Base-by-base conservation (phyloP, 495 filamentous ascomycete genomes). In the Annulohypoxylon moriforme region DNA sequence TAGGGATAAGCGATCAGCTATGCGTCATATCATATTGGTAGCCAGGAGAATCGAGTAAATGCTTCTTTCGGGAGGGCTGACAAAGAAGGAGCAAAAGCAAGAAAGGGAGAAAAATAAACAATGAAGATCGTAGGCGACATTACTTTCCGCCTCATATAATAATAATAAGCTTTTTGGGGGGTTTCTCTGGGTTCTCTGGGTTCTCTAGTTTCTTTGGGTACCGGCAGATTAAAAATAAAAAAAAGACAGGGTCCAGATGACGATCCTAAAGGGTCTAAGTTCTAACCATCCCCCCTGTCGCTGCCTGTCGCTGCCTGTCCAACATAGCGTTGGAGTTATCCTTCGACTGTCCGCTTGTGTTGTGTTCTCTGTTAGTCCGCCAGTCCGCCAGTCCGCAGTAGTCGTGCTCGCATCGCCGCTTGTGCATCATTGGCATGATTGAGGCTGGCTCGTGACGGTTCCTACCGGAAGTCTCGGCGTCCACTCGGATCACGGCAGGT, bases 11-110 rank as follows among this genome's bases (percentile, higher is more conserved):
- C 31, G 25, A 34, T 49, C 34, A 50, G 33, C 42, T 49, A 64
- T 60, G 60, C 47, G 57, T 75, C 60, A 84, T 70, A 67, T 76
- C 75, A 67, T 77, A 67, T 59, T 69, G 61, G 46, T 53, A 61
- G 10, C 29, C 34, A 59, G 1, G 80, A 62, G n/a, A 78, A 84
- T 85, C 16, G 85, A 75, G 0, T 80, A 86, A 72, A 44, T 49
- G 87, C 40, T 55, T 57, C 14, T 56, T 36, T 47, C 27, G 13
- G 36, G 16, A 20, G 36, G 8, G 29, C 2, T 47, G 66, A 63
- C 25, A 63, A 56, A 57, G 18, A 18, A 60, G 31, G 44, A 55
- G 33, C 53, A 55, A 38, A 34, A 31, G 55, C 16, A 31, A 33
- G 20, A 47, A 60, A 57, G 31, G 33, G 60, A 56, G 25, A 58